phyloP scores from a whole-genome alignment of 352 stramenopile genomes.

The Phytophthora idaei region DNA sequence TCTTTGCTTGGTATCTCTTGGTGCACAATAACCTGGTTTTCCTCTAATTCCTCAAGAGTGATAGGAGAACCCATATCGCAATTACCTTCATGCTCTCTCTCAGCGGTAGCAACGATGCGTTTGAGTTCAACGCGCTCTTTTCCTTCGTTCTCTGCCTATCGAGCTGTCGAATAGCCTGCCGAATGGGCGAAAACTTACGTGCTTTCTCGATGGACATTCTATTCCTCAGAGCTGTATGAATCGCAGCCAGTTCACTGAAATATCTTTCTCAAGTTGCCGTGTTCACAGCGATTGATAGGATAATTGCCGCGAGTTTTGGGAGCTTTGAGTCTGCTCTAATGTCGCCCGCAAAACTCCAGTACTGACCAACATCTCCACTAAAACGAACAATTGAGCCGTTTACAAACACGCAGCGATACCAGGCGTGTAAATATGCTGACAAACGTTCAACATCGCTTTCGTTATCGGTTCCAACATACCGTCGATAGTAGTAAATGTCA shows the following conservation, averaged over 20 bases:
- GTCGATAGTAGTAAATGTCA: not conserved
- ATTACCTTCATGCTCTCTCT: too few species aligned
- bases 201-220: constrained; percentile 1
- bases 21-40: too few species aligned
- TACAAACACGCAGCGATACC: constrained; percentile 9
- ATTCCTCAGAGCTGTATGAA: too few species aligned
- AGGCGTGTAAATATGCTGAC: constrained; percentile 1
- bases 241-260: constrained; percentile 1
- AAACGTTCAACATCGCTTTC: not conserved
- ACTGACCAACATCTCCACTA: constrained; percentile 13
- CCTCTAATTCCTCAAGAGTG: too few species aligned
- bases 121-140: too few species aligned
- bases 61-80: too few species aligned
- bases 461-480: constrained; percentile 2
- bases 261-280: not conserved
- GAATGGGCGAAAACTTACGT: constrained; percentile 2
- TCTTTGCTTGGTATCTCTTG: too few species aligned
- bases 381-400: not conserved
- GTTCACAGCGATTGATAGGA: constrained; percentile 9
- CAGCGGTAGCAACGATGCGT: too few species aligned
- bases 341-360: not conserved
- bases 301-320: constrained; percentile 2
- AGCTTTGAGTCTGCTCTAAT: constrained; percentile 3
- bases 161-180: not conserved
- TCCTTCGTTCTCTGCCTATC: not conserved